Base-by-base conservation (phyloP, 192 early-diverging fungal species). In the Rhizophagus clarus region DNA sequence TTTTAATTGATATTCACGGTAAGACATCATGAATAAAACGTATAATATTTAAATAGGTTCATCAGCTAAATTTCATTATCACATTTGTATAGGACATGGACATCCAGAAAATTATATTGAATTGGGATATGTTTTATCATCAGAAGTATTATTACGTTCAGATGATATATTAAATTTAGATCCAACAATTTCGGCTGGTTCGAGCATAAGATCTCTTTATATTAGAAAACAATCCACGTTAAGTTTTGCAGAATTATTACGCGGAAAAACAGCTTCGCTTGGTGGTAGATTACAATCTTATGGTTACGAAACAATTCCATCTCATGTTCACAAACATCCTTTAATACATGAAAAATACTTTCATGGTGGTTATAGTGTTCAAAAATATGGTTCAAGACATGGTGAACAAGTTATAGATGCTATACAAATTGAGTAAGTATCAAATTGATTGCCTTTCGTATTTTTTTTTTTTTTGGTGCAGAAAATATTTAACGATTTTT, bases 1-100 rank as follows among this genome's bases (percentile, higher is more conserved):
- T 73, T 22, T 29, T 73, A 14, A 73, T 73, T 56, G 72, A 73
- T 73, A 24, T 73, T 22, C 72, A 73, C 28, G 72, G 72, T 73
- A 37, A 20, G 7, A 2, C 9, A 29, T 49, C 71, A 49, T 34
- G 7, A 29, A 29, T 31, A 37, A 8, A 42, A 45, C 11, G 12
- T 45, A 40, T 7, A 3, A 0, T 40, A 40, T 40, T 40, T 40
- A 40, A 40, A 40, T 40, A 0, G 6, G 6, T 40, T 40, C 37
- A 7, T 40, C 37, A 40, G 8, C 37, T 40, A 40, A 40, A 7
- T 40, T 40, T 40, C 37, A 40, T 40, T 40, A 40, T 40, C 0
- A 40, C 8, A 8, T 69, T 69, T 14, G 56, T 56, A 73, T 73
- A 73, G 72, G 72, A 15, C 72, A 73, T 29, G 72, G 14, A 26